Evolutionary conservation across 371 early-diverging fungal species (phyloP).

Genomic region (Apophysomyces sp.): DNA sequence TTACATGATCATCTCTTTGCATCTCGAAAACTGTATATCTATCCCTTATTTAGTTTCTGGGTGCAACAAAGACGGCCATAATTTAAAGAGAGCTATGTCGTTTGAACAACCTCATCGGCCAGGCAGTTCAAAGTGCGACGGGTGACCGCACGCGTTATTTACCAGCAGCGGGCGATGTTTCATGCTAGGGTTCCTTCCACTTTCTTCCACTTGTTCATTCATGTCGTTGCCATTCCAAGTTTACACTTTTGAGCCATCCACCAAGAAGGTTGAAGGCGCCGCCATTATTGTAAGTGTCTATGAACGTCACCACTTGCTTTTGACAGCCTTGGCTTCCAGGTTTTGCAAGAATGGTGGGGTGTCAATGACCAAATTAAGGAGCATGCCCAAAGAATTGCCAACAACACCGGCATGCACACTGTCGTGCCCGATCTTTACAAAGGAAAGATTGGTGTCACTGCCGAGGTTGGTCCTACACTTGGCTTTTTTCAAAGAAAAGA

Average conservation of each 20-base stretch:
- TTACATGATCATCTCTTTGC: too few species aligned
- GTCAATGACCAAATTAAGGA: conserved; percentile 40
- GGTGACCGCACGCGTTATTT: too few species aligned
- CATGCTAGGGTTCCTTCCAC: neutral
- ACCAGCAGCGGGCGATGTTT: neutral
- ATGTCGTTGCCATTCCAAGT: conserved; percentile 16
- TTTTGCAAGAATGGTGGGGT: conserved; percentile 42
- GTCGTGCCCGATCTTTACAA: conserved; percentile 53
- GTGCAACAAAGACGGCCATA: too few species aligned
- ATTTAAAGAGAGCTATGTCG: too few species aligned
- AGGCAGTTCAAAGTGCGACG: too few species aligned
- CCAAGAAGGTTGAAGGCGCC: conserved; percentile 11
- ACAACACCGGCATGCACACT: conserved; percentile 41
- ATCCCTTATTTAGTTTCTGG: too few species aligned
- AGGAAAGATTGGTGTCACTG: conserved; percentile 40
- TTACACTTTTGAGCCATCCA: conserved; percentile 16
- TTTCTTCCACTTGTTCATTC: neutral
- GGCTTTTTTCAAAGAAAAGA: neutral
- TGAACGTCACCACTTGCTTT: neutral
- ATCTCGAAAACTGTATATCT: too few species aligned
- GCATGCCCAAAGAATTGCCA: conserved; percentile 49
- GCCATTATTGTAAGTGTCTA: conserved; percentile 28
- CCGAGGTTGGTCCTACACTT: conserved; percentile 16
- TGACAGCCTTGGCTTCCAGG: conserved; percentile 8
- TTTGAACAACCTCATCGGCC: too few species aligned